Evolutionary conservation across 2,329 filamentous ascomycete genomes (phyloP).

Genomic region (Aspergillus costaricaensis): DNA sequence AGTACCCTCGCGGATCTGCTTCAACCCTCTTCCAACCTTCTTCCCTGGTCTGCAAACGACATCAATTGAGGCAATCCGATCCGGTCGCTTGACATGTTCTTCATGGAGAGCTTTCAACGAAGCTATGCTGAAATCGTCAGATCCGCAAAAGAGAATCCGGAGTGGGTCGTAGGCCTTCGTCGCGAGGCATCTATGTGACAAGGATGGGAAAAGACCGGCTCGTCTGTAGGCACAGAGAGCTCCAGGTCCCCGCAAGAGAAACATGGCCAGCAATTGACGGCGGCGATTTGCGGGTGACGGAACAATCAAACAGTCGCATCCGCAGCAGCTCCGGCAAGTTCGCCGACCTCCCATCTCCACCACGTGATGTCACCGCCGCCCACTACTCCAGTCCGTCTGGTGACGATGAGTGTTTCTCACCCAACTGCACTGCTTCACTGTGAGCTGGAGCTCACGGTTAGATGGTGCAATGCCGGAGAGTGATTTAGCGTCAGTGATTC

Average conservation of each 20-base stretch:
- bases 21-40: constrained; percentile 72
- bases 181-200: constrained; percentile 27
- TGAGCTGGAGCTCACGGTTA: constrained; percentile 17
- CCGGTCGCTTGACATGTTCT: constrained; percentile 57
- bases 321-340: constrained; percentile 19
- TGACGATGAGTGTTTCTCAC: constrained; percentile 2
- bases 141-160: constrained; percentile 89
- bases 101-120: constrained; percentile 69
- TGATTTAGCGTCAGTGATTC: constrained; percentile 54
- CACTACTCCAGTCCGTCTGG: constrained; percentile 22
- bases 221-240: constrained; percentile 28
- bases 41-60: constrained; percentile 83
- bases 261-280: constrained; percentile 25
- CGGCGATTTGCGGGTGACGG: not conserved
- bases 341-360: constrained; percentile 6
- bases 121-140: constrained; percentile 83
- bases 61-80: constrained; percentile 72
- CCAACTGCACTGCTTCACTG: constrained; percentile 11
- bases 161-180: constrained; percentile 58
- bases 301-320: not conserved
- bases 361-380: constrained; percentile 39
- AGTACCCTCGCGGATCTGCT: constrained; percentile 65
- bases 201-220: constrained; percentile 10
- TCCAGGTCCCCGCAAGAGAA: constrained; percentile 24
- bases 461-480: constrained; percentile 43